Percentiles rank a stretch among this genome's conserved stretches.
Conservation (phyloP, 805 yeast genomes). For the Monosporozyma yasuniensis region DNA sequence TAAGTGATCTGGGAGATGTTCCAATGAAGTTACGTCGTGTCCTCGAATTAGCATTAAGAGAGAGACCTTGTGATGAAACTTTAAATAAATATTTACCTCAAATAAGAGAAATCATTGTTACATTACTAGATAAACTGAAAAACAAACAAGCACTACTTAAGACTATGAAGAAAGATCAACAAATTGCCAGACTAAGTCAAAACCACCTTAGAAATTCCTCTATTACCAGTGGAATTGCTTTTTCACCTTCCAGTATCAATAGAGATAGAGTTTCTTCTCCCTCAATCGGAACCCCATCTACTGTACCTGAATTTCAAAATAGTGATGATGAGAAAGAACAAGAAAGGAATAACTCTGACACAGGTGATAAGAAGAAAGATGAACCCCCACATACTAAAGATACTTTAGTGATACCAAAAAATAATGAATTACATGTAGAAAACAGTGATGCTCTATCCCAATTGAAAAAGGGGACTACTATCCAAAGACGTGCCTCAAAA, state of each 20-base stretch:
- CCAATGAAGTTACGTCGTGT: conserved; percentile 73
- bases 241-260: background rate
- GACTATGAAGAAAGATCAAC: conserved; percentile 15
- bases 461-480: conserved; percentile 70
- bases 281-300: background rate
- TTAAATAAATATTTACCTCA: conserved; percentile 74
- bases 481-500: conserved; percentile 88
- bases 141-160: conserved; percentile 53
- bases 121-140: conserved; percentile 68
- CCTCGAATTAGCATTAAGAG: conserved; percentile 77
- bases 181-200: conserved; percentile 2
- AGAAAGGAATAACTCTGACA: background rate
- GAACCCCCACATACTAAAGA: background rate
- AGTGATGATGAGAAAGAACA: background rate
- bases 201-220: conserved; percentile 8
- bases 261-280: background rate
- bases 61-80: conserved; percentile 73
- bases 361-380: background rate
- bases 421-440: conserved; percentile 5
- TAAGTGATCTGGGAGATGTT: conserved; percentile 80
- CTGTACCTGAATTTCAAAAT: background rate
- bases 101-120: conserved; percentile 78
- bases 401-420: conserved; percentile 3
- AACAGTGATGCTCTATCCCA: conserved; percentile 57
- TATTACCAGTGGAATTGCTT: conserved; percentile 5